Base-by-base conservation (phyloP, 306 rosid species). In the Casuarina equisetifolia region DNA sequence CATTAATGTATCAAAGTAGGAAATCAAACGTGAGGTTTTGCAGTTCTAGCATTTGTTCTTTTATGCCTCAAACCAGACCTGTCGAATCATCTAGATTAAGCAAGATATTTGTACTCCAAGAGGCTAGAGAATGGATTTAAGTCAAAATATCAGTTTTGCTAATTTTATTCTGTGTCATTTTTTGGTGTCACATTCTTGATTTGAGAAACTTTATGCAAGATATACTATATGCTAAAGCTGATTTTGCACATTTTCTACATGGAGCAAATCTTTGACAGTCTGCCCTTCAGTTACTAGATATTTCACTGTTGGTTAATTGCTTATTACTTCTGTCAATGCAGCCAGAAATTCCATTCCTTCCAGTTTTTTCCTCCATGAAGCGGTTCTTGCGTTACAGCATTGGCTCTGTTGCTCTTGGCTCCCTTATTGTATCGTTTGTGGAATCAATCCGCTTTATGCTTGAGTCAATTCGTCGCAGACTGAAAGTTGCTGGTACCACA, bases 401-500 rank as follows among this genome's bases (percentile, higher is more conserved):
- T 11, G 99, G 99, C 68, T 95, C 99, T 16, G 86, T 95, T 72
- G 97, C 97, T 75, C 90, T 95, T 17, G 99, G 97, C 80, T 95
- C 99, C 80, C 84, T 95, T 75, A 84, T 89, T 12, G 92, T 95
- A 44, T 91, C 97, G 67, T 92, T 91, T 83, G 92, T 92, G 79
- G 99, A 92, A 84, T 92, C 97, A 61, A 84, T 91, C 73, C 97
- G 97, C 48, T 95, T 91, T 83, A 86, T 91, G 84, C 97, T 95
- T 17, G 96, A 95, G 86, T 84, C 97, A 72, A 80, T 92, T 78
- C 99, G 99, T 52, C 97, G 91, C 69, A 92, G 80, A 79, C 84
- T 95, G 74, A 95, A 95, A 83, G 88, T 82, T 76, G 69, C 90
- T 17, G 80, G 88, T 86, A 81, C 85, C 12, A 58, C 73, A 11